Percentiles rank a stretch among this genome's conserved stretches.
phyloP scores from a whole-genome alignment of 177 flowering plant genomes.

The Vitis hybrid region DNA sequence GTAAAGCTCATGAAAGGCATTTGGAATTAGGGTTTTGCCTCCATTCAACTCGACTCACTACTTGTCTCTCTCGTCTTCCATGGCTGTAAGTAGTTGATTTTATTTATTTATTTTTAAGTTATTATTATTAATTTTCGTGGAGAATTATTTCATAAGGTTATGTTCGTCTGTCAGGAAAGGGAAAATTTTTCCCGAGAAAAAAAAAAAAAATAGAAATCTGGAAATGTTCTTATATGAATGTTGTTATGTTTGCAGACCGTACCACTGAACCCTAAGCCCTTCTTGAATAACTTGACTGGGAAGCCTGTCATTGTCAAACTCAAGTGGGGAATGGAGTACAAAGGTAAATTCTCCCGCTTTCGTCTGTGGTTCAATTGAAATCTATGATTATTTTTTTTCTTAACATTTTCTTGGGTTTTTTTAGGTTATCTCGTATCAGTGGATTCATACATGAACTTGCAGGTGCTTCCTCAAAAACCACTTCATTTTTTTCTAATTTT shows the following conservation, averaged over 20 bases:
- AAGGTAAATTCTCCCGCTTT: slow-evolving; percentile 38
- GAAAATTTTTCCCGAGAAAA: no score
- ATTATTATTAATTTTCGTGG: no score
- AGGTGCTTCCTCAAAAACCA: slow-evolving; percentile 38
- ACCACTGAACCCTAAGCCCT: slow-evolving; percentile 95
- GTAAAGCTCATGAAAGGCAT: no score
- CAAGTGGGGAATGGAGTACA: slow-evolving; percentile 99
- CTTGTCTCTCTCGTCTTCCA: no score
- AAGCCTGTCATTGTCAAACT: slow-evolving; percentile 94
- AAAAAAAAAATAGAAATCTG: no score
- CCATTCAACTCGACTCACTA: no score
- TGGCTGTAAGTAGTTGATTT: no score
- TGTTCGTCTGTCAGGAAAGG: no score
- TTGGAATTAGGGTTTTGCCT: no score
- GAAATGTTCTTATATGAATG: background rate
- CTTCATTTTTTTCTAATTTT: background rate
- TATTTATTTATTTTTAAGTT: no score
- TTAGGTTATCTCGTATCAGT: slow-evolving; percentile 89
- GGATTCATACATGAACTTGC: slow-evolving; percentile 96
- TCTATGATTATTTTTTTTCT: background rate
- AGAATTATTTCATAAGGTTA: no score
- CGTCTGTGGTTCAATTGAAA: no score
- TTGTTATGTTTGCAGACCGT: slow-evolving; percentile 53
- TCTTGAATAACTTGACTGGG: slow-evolving; percentile 94
- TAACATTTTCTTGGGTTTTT: slow-evolving; percentile 6